A percentile compares a stretch with the other conserved stretches of the same genome.
These are phyloP conservation scores for Hypoxylon sp. DNA, from an alignment of 2,329 filamentous ascomycete species.

Conservation along the genomic window DNA sequence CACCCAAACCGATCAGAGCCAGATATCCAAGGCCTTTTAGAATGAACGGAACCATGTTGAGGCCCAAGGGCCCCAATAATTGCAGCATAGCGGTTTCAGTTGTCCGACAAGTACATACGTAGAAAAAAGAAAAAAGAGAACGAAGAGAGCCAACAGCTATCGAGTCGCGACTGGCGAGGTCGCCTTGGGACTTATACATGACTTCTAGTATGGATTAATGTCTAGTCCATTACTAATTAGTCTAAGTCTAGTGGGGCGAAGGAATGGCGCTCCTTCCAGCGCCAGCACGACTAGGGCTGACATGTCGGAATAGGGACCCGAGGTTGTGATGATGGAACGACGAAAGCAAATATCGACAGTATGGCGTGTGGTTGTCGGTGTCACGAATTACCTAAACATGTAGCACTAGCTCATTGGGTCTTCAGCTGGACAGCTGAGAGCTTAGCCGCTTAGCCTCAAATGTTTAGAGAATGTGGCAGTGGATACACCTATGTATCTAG, in stretches of 20 bases:
- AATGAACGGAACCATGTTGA: constrained; percentile 13
- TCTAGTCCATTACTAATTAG: not conserved
- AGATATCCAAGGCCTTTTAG: constrained; percentile 40
- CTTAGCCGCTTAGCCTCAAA: too few species aligned
- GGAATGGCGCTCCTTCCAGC: constrained; percentile 2
- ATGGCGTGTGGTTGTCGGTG: not conserved
- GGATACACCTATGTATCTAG: not conserved
- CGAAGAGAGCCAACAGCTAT: not conserved
- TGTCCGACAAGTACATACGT: not conserved
- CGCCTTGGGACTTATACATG: not conserved
- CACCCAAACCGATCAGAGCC: constrained; percentile 34
- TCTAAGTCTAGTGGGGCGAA: constrained; percentile 13
- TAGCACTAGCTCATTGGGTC: not conserved
- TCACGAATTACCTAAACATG: not conserved
- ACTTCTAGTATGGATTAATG: not conserved
- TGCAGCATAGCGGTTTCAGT: constrained; percentile 20
- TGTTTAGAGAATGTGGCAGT: not conserved
- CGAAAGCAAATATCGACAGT: not conserved
- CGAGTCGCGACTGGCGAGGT: not conserved
- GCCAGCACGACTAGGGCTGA: not conserved
- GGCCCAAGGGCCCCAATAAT: constrained; percentile 20
- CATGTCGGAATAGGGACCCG: not conserved
- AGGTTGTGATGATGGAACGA: not conserved
- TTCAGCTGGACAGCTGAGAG: not conserved
- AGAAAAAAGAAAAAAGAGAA: not conserved